These are phyloP conservation scores for Betula pendula DNA, from an alignment of 306 rosid genomes.

Conservation along the genomic window DNA sequence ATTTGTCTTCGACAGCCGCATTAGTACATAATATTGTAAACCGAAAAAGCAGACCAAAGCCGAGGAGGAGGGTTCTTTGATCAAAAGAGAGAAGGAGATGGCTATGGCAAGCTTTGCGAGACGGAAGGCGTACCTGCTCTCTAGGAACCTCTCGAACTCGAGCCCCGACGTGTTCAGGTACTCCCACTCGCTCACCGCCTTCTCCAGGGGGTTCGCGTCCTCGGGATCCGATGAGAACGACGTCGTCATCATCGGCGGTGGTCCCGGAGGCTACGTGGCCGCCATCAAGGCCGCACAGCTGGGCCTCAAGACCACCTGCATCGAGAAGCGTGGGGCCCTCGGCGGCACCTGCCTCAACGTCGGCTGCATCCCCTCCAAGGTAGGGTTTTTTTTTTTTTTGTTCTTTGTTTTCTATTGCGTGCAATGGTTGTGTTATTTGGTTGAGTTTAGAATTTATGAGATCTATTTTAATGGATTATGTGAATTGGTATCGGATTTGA, in stretches of 20 bases:
- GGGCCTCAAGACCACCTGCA: constrained; percentile 94
- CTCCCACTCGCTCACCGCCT: constrained; percentile 45
- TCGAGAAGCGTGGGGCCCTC: constrained; percentile 96
- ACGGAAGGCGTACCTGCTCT: constrained; percentile 64
- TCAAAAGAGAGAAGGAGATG: constrained; percentile 29
- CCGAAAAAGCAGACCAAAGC: neutral
- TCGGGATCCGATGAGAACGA: constrained; percentile 92
- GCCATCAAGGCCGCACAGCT: constrained; percentile 98
- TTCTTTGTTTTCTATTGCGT: neutral
- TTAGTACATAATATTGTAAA: neutral
- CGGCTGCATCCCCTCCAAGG: constrained; percentile 99
- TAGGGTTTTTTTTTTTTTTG: neutral
- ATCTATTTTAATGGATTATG: neutral
- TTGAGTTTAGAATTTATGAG: neutral
- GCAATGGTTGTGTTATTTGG: neutral
- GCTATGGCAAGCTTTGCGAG: constrained; percentile 82
- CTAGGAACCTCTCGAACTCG: constrained; percentile 40
- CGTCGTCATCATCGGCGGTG: constrained; percentile 97
- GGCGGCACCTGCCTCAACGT: constrained; percentile 99
- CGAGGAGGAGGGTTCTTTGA: neutral
- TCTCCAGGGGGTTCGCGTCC: constrained; percentile 72
- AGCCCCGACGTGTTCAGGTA: constrained; percentile 46
- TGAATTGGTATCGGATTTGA: neutral
- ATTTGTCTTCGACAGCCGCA: neutral
- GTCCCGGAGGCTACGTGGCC: constrained; percentile 98